A percentile compares a stretch with the other conserved stretches of the same genome.
Evolutionary conservation across 2,329 filamentous ascomycete genomes (phyloP).

Genomic region (Trichoderma arundinaceum): DNA sequence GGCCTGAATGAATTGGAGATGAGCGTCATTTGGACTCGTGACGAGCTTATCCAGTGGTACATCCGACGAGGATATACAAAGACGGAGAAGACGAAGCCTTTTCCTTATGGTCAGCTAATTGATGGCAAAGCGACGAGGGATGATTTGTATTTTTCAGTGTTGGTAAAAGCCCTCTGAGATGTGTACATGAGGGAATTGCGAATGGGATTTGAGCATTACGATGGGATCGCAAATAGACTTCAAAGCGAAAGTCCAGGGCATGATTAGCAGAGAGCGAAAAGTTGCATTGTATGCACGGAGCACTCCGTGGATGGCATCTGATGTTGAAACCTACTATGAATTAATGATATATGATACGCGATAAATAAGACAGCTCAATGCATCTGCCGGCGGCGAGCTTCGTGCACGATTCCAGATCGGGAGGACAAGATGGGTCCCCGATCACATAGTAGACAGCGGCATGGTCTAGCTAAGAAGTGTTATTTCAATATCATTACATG

Average conservation of each 20-base stretch:
- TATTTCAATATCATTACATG: not conserved
- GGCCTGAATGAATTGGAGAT: slow-evolving; percentile 47
- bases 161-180: slow-evolving; percentile 48
- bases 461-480: too few relatives aligned
- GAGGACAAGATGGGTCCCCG: not conserved
- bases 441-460: too few relatives aligned
- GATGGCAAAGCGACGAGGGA: slow-evolving; percentile 48
- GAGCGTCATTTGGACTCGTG: slow-evolving; percentile 50
- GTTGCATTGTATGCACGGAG: not conserved
- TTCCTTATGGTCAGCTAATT: slow-evolving; percentile 49
- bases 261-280: not conserved
- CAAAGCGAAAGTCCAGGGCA: not conserved
- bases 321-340: not conserved
- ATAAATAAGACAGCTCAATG: not conserved
- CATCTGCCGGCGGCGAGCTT: not conserved
- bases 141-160: slow-evolving; percentile 51
- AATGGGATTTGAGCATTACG: too few relatives aligned
- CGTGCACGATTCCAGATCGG: not conserved
- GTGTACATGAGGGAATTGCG: not conserved
- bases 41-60: slow-evolving; percentile 56
- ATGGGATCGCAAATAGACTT: not conserved
- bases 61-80: slow-evolving; percentile 49
- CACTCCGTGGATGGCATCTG: not conserved
- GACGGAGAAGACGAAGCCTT: slow-evolving; percentile 49
- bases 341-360: not conserved